Base-by-base conservation (phyloP, 148 eudicot species). In the Amaranthus cruentus region DNA sequence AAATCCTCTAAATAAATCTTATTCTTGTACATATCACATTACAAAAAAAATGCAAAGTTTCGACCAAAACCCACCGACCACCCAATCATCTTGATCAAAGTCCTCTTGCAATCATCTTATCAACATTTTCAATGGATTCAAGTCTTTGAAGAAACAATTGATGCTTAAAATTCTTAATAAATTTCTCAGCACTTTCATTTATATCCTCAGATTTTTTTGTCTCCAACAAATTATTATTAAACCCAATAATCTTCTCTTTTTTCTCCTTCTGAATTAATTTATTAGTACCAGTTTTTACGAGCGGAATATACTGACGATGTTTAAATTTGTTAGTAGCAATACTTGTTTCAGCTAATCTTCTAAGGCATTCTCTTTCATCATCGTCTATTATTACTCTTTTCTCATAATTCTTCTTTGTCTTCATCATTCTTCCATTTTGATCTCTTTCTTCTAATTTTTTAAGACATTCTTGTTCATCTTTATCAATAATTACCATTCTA, bases 81-180 rank as follows among this genome's bases (percentile, higher is more conserved):
- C 18, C 18, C 18, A 18, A 18, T 18, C 18, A 18, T 18, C 18
- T 70, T 49, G 6, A 61, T 80, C 71, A 91, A 54, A 79, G 84
- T 15, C 93, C 90, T 81, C 93, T 86, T 7, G 84, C 82, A 57
- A 91, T 87, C 93, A 91, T 91, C 72, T 87, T 81, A 64, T 91
- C 81, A 4, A 81, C 87, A 48, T 83, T 87, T 66, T 92, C 96
- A 21, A 92, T 85, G 12, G 97, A 92, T 73, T 92, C 90, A 7
- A 90, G 87, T 10, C 97, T 88, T 72, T 92, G 97, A 50, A 92
- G 80, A 47, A 78, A 76, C 67, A 92, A 78, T 48, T 92, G 88
- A 10, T 88, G 79, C 79, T 84, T 90, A 73, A 92, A 92, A 38
- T 84, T 88, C 70, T 80, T 84, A 49, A 92, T 92, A 80, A 92